phyloP scores from a whole-genome alignment of 2,329 filamentous ascomycete genomes.

The Neonectria punicea region DNA sequence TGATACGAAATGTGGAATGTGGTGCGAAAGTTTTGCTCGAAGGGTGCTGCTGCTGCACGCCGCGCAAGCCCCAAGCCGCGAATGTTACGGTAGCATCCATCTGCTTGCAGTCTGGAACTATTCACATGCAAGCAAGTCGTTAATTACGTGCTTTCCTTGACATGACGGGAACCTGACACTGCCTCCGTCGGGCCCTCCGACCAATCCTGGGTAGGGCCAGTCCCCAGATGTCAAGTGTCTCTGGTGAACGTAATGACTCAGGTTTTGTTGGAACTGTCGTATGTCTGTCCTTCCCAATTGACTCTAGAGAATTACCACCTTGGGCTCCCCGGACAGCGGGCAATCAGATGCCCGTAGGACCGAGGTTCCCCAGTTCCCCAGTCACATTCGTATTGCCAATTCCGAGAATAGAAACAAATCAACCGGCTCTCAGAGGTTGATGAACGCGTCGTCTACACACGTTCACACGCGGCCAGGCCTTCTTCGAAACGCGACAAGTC shows the following conservation, averaged over 20 bases:
- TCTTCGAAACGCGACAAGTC: slow-evolving; percentile 19
- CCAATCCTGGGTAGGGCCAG: background rate
- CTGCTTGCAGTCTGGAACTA: background rate
- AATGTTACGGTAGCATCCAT: slow-evolving; percentile 13
- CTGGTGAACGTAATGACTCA: background rate
- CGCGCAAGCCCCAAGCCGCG: background rate
- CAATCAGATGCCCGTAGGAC: slow-evolving; percentile 17
- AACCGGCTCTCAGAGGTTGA: background rate
- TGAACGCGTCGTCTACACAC: slow-evolving; percentile 17
- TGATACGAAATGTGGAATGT: slow-evolving; percentile 9
- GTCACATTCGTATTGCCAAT: slow-evolving; percentile 9
- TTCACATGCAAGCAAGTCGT: slow-evolving; percentile 8
- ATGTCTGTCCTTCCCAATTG: background rate
- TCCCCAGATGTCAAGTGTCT: too few relatives aligned
- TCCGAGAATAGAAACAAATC: slow-evolving; percentile 24
- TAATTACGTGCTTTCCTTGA: background rate
- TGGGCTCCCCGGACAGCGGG: background rate
- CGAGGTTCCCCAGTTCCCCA: slow-evolving; percentile 7
- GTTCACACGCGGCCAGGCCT: slow-evolving; percentile 9
- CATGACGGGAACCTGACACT: background rate
- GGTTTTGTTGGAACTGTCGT: background rate
- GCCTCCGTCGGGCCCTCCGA: background rate
- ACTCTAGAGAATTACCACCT: background rate
- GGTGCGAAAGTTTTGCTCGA: background rate
- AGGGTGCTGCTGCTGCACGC: background rate